These are phyloP conservation scores for Melaleuca quinquenervia DNA, from an alignment of 345 rosid genomes.

Conservation along the genomic window DNA sequence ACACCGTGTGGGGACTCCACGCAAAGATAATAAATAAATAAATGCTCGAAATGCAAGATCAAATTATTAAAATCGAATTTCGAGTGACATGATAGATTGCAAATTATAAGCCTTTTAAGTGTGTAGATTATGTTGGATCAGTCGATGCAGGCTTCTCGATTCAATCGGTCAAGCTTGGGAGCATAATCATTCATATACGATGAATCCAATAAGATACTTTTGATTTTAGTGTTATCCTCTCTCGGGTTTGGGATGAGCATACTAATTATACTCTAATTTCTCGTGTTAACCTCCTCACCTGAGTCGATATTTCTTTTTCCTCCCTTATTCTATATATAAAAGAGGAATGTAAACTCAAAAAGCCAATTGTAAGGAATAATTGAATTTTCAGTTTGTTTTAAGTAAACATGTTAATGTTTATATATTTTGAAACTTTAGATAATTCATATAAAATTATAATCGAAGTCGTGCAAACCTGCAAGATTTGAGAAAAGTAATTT, in stretches of 20 bases:
- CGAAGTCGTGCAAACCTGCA: neutral
- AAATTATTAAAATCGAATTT: neutral
- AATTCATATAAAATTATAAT: fast-evolving
- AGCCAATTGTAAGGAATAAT: neutral
- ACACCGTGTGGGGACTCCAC: neutral
- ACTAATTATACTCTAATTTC: neutral
- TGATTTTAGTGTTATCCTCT: neutral
- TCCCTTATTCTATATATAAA: neutral
- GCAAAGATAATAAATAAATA: neutral
- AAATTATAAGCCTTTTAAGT: neutral
- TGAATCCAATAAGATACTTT: neutral
- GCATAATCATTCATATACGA: neutral
- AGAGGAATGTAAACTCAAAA: neutral
- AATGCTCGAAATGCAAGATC: neutral
- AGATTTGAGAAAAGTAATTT: neutral
- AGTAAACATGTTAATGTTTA: neutral
- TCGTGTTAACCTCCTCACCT: neutral
- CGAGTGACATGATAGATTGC: neutral
- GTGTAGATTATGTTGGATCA: neutral
- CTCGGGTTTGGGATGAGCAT: neutral
- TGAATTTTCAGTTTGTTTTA: neutral
- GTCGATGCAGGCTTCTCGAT: neutral
- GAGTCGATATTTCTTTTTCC: neutral
- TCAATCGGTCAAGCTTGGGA: neutral
- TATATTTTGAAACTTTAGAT: neutral